These are phyloP conservation scores for Chrysophaeum taylorii DNA, from an alignment of 352 stramenopile genomes.

Conservation along the genomic window DNA sequence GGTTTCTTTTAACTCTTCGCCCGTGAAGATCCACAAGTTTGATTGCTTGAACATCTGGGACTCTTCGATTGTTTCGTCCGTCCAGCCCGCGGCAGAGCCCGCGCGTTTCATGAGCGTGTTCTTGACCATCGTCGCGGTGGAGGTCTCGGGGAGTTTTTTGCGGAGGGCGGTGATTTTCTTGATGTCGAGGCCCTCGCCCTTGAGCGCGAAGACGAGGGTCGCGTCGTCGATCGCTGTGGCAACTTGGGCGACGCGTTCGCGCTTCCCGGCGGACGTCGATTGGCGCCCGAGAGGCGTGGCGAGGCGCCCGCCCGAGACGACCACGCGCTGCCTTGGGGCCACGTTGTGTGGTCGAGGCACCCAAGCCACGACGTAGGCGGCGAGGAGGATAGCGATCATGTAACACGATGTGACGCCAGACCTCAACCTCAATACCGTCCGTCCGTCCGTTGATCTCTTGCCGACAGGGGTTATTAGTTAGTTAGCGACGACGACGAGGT, in stretches of 20 bases:
- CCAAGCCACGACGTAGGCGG: too few relatives aligned
- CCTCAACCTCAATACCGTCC: too few relatives aligned
- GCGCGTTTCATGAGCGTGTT: constrained; percentile 4
- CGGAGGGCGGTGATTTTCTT: too few relatives aligned
- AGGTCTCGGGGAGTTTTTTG: neutral
- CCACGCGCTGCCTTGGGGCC: too few relatives aligned
- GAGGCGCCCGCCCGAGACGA: neutral
- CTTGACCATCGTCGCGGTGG: neutral
- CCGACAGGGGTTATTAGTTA: too few relatives aligned
- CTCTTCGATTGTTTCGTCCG: neutral
- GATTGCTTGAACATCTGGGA: neutral
- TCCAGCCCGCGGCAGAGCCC: neutral
- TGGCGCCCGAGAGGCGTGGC: neutral
- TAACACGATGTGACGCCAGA: too few relatives aligned
- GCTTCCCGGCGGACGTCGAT: neutral
- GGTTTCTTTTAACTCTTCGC: neutral
- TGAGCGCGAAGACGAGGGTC: neutral
- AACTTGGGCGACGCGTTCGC: too few relatives aligned
- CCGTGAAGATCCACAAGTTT: neutral
- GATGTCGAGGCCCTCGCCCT: neutral
- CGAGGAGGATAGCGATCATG: too few relatives aligned
- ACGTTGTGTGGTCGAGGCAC: too few relatives aligned
- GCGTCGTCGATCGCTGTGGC: too few relatives aligned
- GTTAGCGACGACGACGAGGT: too few relatives aligned
- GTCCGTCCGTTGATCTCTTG: too few relatives aligned